Base-by-base conservation (phyloP, 495 filamentous ascomycete species). In the Cudoniella acicularis region DNA sequence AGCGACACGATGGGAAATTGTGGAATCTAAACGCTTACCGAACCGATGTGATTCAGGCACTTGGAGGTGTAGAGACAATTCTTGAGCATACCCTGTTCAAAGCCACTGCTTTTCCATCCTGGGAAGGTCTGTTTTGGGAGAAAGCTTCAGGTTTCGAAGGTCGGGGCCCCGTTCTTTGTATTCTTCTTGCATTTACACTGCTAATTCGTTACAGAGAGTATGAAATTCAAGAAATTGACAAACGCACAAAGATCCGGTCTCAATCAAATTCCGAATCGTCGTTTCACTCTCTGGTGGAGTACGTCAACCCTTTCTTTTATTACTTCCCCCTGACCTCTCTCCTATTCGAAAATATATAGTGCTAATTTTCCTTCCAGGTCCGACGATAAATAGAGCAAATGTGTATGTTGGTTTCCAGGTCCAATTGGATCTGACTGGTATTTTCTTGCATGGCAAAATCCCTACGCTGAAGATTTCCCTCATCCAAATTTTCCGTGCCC, bases 141-240 rank as follows among this genome's bases (percentile, higher is more conserved):
- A 88, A 88, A 58, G 92, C 91, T 74, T 62, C 56, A 78, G 55
- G 68, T 72, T n/a, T n/a, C n/a, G n/a, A n/a, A n/a, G n/a, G n/a
- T n/a, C n/a, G n/a, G n/a, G n/a, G n/a, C n/a, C n/a, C n/a, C n/a
- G n/a, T n/a, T n/a, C n/a, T n/a, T n/a, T n/a, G n/a, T n/a, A n/a
- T n/a, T n/a, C n/a, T n/a, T n/a, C n/a, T n/a, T n/a, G n/a, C n/a
- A n/a, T 49, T 60, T 80, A 64, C 70, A 74, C 62, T 76, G 73
- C 53, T 76, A 67, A 56, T 85, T 87, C 67, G 90, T 91, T 61
- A 86, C 90, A 67, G 89, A 91, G 42, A 84, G 79, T 0, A 98
- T 98, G 92, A 97, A 98, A 70, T 98, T 96, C 80, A 99, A 98
- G 77, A 99, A 99, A 75, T 81, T 99, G 61, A 99, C 95, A 4